These are phyloP conservation scores for Colletotrichum aenigma DNA, from an alignment of 2,329 filamentous ascomycete genomes.

Conservation along the genomic window DNA sequence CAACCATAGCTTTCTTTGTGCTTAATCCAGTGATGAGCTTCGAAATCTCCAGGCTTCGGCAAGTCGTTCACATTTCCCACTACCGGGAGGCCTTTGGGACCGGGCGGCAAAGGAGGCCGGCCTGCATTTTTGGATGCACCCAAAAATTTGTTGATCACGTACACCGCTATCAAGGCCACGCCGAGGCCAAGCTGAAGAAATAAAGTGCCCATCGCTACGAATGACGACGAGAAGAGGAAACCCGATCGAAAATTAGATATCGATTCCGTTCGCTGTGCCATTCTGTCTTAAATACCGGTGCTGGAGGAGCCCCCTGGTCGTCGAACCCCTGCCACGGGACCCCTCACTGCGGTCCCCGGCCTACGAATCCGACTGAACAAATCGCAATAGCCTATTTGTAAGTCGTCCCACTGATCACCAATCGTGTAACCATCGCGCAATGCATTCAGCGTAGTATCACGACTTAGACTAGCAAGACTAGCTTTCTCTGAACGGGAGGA, in stretches of 20 bases:
- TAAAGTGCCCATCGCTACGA: background rate
- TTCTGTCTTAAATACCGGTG: background rate
- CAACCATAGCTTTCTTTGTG: slow-evolving; percentile 36
- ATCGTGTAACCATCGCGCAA: background rate
- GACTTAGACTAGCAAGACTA: background rate
- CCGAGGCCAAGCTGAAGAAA: background rate
- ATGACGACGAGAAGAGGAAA: background rate
- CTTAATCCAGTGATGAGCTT: slow-evolving; percentile 38
- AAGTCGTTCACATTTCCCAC: slow-evolving; percentile 52
- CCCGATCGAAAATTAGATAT: background rate
- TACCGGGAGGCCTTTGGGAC: slow-evolving; percentile 39
- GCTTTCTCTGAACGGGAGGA: background rate
- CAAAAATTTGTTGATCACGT: background rate
- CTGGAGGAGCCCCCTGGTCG: background rate
- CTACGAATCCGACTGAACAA: background rate
- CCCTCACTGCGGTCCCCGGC: background rate
- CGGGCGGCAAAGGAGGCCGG: slow-evolving; percentile 24
- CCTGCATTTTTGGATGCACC: background rate
- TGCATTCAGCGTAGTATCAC: background rate
- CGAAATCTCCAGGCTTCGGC: slow-evolving; percentile 34
- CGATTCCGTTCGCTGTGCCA: background rate
- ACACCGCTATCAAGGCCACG: background rate
- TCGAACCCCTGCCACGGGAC: background rate
- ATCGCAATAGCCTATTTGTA: background rate
- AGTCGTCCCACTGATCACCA: background rate